Base-by-base conservation (phyloP, 2,329 filamentous ascomycete genomes). In the Periconia sp. region DNA sequence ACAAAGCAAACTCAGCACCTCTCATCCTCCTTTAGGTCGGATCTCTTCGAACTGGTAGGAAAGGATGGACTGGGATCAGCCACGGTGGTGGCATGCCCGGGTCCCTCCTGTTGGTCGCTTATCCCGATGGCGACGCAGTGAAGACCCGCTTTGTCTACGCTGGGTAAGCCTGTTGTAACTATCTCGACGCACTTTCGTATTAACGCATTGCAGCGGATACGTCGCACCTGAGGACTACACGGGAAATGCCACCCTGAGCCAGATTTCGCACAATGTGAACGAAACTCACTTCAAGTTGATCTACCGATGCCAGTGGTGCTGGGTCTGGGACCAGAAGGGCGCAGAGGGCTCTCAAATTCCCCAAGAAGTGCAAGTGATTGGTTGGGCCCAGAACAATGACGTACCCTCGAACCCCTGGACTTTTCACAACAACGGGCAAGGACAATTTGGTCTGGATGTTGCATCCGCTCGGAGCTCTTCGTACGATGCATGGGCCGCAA, bases 181-280 rank as follows among this genome's bases (percentile, higher is more conserved):
- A 8, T 30, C 21, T 13, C 11, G n/a, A 13, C 22, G 9, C 15
- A 16, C 26, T 32, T 17, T 13, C 56, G n/a, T n/a, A n/a, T n/a
- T 65, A 26, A 66, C 31, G 6, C 1, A 17, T 4, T 9, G 6
- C 18, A 75, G 71, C 36, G 83, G 82, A 34, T 88, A 87, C 59
- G 73, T 75, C 18, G 71, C 75, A 46, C 85, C 85, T 0, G 73
- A 74, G 0, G 57, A 78, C 24, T 87, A 88, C 65, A 74, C 75
- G 1, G 86, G 86, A 40, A 74, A 82, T 50, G 83, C 85, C 7
- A 82, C 75, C 23, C 62, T 88, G 17, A 84, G 80, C 0, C 78
- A 83, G 51, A 79, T 87, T 48, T 80, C 78, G 11, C 78, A 79
- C 11, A 76, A 71, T 18, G 72, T 86, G 43, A 85, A 79, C 54